Conservation (phyloP, 2,329 filamentous ascomycete species). For the Exophiala sp. region DNA sequence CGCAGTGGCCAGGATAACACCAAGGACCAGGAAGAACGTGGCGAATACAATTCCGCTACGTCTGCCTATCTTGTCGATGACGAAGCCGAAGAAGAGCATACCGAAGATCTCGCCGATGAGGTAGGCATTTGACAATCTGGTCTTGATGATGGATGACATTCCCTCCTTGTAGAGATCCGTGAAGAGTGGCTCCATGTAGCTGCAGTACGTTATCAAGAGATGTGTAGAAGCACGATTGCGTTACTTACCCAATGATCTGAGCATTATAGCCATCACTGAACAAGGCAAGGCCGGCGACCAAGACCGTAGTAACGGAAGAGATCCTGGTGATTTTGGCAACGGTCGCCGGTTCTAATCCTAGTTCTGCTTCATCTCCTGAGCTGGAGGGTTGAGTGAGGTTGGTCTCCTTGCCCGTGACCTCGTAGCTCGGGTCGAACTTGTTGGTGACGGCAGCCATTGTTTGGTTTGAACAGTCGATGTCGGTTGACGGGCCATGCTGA, state of each 20-base stretch:
- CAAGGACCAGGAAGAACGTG: slow-evolving; percentile 47
- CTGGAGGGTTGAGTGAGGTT: background rate
- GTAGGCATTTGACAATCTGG: slow-evolving; percentile 54
- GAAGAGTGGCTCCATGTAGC: slow-evolving; percentile 39
- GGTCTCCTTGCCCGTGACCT: slow-evolving; percentile 1
- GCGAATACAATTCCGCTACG: slow-evolving; percentile 48
- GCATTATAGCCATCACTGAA: slow-evolving; percentile 41
- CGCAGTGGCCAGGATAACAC: slow-evolving; percentile 47
- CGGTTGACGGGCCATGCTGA: background rate
- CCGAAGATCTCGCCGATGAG: slow-evolving; percentile 56
- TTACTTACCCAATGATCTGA: slow-evolving; percentile 32
- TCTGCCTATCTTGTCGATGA: slow-evolving; percentile 51
- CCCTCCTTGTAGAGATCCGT: slow-evolving; percentile 34
- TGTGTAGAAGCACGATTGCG: background rate
- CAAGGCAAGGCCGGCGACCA: slow-evolving; percentile 37
- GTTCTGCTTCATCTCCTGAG: background rate
- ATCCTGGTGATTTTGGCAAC: slow-evolving; percentile 8
- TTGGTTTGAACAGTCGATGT: background rate
- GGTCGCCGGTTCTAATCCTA: slow-evolving; percentile 4
- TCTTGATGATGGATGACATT: slow-evolving; percentile 42
- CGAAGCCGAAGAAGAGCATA: slow-evolving; percentile 53
- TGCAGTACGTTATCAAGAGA: slow-evolving; percentile 11
- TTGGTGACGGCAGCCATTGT: background rate
- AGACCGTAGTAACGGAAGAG: slow-evolving; percentile 34
- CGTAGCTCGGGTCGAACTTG: slow-evolving; percentile 5